Conservation (phyloP, 148 eudicot species). For the Silene uniflora region DNA sequence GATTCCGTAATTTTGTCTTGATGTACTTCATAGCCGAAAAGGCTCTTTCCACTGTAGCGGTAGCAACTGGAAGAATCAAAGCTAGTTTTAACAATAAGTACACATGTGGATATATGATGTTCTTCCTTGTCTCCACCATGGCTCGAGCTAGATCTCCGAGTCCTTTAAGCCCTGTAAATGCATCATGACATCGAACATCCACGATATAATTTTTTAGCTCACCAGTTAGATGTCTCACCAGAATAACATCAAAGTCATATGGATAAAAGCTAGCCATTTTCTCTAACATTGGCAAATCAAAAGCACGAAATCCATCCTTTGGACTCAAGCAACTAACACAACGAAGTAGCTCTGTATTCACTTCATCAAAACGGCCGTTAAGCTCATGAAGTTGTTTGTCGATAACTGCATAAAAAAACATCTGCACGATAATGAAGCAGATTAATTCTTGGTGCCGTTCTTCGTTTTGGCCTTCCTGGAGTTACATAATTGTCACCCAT, state of each 20-base stretch:
- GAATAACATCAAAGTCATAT: not conserved
- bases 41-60: not conserved
- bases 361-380: slow-evolving; percentile 1
- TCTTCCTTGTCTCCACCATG: not conserved
- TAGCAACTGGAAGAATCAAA: not conserved
- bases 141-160: no score
- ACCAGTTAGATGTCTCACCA: not conserved
- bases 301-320: not conserved
- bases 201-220: slow-evolving; percentile 1
- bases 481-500: not conserved
- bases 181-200: no score
- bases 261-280: slow-evolving; percentile 4
- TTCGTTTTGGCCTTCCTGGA: not conserved
- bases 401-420: no score
- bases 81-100: not conserved
- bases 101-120: not conserved
- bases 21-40: not conserved
- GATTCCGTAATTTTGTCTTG: not conserved
- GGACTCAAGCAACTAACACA: not conserved
- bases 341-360: not conserved
- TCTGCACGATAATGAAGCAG: no score
- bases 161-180: no score
- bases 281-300: not conserved
- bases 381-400: not conserved
- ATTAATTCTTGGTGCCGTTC: no score